Evolutionary conservation across 164 flowering plant species (phyloP), one percentile per base, ranked within the genome.

Genomic region (Platanus orientalis): DNA sequence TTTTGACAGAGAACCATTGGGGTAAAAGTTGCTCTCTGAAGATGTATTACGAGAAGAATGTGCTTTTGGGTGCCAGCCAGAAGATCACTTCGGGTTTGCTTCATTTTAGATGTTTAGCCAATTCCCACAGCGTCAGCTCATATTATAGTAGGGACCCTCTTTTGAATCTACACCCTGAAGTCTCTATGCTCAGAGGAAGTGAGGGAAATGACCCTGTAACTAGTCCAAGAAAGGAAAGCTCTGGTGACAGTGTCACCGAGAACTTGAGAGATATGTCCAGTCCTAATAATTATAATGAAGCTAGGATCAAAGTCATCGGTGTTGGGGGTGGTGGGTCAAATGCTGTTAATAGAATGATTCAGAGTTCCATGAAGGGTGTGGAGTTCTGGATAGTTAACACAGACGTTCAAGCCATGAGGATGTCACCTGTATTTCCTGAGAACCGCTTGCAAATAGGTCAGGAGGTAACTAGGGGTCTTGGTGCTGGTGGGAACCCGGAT

Each of bases 341-440:
- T 82, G 97, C 97, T 26, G 97, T 94, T 34, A 94, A 94, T 71
- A 83, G 98, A 34, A 90, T 94, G 98, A 94, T 94, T 50, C 96
- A 90, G 76, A 89, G 97, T 72, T 72, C 86, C 19, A 84, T 94
- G 98, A 81, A 83, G 66, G 98, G 96, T 64, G 98, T 94, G 32
- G 97, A 94, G 81, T 94, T 94, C 63, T 94, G 97, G 97, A 89
- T 94, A 63, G 96, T 94, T n/a, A 94, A 94, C 57, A 90, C 97
- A 2, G 98, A 94, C 81, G 79, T 90, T 66, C 98, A 94, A 70
- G 96, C 98, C 21, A 82, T 90, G 96, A 87, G 74, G 73, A 83
- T 87, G 89, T 93, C 98, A 0, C 98, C 97, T 34, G 92, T 87
- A 16, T 79, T 73, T 68, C 78, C 92, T 12, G 92, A 82, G 66